phyloP scores from a whole-genome alignment of 2,329 filamentous ascomycete species.

The Ophiostoma fasciatum region DNA sequence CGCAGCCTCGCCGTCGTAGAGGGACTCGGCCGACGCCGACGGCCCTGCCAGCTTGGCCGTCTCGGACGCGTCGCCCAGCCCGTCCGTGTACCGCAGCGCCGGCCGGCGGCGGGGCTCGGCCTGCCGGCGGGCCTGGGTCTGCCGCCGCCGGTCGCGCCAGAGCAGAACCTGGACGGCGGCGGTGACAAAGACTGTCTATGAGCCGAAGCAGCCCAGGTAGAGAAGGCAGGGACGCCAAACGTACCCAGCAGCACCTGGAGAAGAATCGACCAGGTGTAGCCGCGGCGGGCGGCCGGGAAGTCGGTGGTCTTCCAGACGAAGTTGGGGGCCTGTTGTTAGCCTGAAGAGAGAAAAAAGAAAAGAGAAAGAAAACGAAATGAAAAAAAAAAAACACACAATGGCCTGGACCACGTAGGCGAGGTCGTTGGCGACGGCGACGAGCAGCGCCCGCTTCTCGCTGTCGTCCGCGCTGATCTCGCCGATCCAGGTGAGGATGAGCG shows the following conservation, averaged over 20 bases:
- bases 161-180: conserved; percentile 17
- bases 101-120: too few species aligned
- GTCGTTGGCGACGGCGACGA: conserved; percentile 14
- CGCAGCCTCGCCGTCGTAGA: too few species aligned
- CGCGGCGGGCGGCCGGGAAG: conserved; percentile 22
- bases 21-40: too few species aligned
- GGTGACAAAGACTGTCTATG: conserved; percentile 17
- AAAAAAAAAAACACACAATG: not conserved
- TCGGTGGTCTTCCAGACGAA: conserved; percentile 21
- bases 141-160: conserved; percentile 13
- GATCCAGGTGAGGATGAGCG: conserved; percentile 22
- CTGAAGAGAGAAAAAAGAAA: not conserved
- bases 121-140: too few species aligned
- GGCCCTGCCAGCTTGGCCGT: too few species aligned
- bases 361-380: not conserved
- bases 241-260: conserved; percentile 20
- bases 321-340: too few species aligned
- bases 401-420: conserved; percentile 13
- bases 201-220: too few species aligned
- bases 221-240: too few species aligned
- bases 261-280: conserved; percentile 22
- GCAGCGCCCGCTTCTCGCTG: conserved; percentile 15
- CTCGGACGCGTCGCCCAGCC: too few species aligned
- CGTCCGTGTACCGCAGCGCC: too few species aligned
- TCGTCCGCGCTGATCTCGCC: conserved; percentile 15